Evolutionary conservation across 257 asterid genomes (phyloP).

Genomic region (Phtheirospermum japonicum): DNA sequence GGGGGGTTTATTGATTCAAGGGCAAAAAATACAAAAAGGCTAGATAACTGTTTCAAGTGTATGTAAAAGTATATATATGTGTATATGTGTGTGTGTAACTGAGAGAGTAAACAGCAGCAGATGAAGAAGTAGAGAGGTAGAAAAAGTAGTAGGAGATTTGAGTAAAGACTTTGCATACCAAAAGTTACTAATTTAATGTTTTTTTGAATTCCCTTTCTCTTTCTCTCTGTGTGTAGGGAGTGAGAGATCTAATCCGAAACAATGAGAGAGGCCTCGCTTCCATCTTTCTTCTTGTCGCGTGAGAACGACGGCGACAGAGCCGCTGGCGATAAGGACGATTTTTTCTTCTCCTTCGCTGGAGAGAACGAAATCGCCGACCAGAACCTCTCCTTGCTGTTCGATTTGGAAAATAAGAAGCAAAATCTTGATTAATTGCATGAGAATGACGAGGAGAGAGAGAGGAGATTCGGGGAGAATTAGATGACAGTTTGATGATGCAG

Average conservation of each 20-base stretch:
- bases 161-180: constrained; percentile 46
- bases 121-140: constrained; percentile 31
- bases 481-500: too few species aligned
- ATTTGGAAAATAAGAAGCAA: too few species aligned
- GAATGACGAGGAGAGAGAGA: too few species aligned
- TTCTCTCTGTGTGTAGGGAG: constrained; percentile 21
- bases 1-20: constrained; percentile 22
- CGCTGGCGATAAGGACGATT: too few species aligned
- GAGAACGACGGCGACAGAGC: too few species aligned
- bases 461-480: too few species aligned
- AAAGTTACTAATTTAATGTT: not conserved
- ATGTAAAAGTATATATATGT: constrained; percentile 10
- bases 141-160: constrained; percentile 38
- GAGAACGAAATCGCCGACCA: too few species aligned
- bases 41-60: constrained; percentile 23
- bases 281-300: too few species aligned
- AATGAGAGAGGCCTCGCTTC: constrained; percentile 16
- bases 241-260: constrained; percentile 40
- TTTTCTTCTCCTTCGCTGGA: too few species aligned
- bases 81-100: constrained; percentile 20
- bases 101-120: constrained; percentile 34
- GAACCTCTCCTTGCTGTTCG: too few species aligned
- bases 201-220: constrained; percentile 18
- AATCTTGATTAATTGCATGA: too few species aligned
- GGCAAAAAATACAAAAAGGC: constrained; percentile 17